Base-by-base conservation (phyloP, 2,329 filamentous ascomycete species). In the Helminthosporium solani region DNA sequence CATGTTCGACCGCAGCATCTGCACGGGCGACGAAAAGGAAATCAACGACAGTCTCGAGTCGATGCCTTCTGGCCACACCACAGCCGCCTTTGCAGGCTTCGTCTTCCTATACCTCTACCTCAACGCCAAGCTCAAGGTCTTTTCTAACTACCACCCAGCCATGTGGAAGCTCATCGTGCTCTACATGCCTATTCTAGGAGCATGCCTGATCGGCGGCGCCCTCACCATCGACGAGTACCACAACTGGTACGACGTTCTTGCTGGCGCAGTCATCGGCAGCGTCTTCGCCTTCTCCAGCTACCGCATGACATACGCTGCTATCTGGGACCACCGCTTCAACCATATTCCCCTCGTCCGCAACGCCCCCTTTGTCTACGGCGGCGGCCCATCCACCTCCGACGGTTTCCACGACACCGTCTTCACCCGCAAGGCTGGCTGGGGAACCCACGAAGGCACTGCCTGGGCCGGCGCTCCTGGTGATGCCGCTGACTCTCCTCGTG, bases 71-170 rank as follows among this genome's bases (percentile, higher is more conserved):
- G 87, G 87, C 1, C 87, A 90, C 67, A 83, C 84, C 4, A 87
- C 86, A 0, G 86, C 86, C 1, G 85, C 85, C 0, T 89, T 88
- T 47, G 84, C 83, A 0, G 85, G 85, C 4, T 86, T 88, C 56
- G 77, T 87, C 18, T 90, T 81, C 62, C 71, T 90, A 2, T 85
- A 78, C 55, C 74, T 90, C 1, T 90, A 89, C 71, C 79, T 90
- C 35, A 90, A 90, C 66, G 86, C 84, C 38, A 90, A 90, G 73
- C 77, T 90, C 54, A 90, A 89, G 75, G 79, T 88, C 45, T 88
- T 84, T 57, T 73, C 80, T 52, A 85, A 88, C 73, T 85, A 86
- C 64, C 86, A 88, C 61, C 81, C 86, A 0, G 75, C 82, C 11
- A 82, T 88, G 78, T 89, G 86, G 86, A 89, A 89, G 71, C 70